These are phyloP conservation scores for Incumbomyces delicatus DNA, from an alignment of 2,329 filamentous ascomycete species.

Conservation along the genomic window DNA sequence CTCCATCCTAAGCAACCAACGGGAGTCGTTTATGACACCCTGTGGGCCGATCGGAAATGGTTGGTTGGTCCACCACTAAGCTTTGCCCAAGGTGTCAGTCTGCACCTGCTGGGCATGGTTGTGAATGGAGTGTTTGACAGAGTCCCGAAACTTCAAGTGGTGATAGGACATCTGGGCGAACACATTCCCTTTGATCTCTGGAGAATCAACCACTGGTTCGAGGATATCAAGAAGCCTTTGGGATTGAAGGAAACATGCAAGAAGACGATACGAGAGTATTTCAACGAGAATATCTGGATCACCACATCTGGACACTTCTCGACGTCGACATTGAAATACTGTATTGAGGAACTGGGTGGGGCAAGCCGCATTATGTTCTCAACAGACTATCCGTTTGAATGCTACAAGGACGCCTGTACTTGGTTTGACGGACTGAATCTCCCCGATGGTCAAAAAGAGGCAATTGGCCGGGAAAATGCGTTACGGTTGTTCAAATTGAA, in stretches of 20 bases:
- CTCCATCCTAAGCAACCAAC: conserved; percentile 31
- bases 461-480: conserved; percentile 43
- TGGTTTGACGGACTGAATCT: conserved; percentile 27
- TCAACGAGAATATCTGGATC: conserved; percentile 33
- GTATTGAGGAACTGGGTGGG: conserved; percentile 29
- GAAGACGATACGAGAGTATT: conserved; percentile 37
- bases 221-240: conserved; percentile 22
- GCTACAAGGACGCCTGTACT: conserved; percentile 19
- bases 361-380: conserved; percentile 33
- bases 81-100: conserved; percentile 21
- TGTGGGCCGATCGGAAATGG: conserved; percentile 22
- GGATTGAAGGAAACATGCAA: conserved; percentile 29
- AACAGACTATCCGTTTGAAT: conserved; percentile 28
- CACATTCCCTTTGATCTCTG: conserved; percentile 35
- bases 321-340: conserved; percentile 31
- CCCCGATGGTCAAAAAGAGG: conserved; percentile 38
- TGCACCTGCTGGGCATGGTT: conserved; percentile 23
- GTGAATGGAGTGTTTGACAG: conserved; percentile 23
- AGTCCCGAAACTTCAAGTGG: conserved; percentile 21
- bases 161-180: conserved; percentile 23
- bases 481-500: conserved; percentile 33
- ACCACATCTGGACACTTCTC: conserved; percentile 34
- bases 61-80: conserved; percentile 21
- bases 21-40: conserved; percentile 27
- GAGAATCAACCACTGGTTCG: conserved; percentile 25